These are phyloP conservation scores for Lipomyces chichibuensis DNA, from an alignment of 805 yeast species.

Conservation along the genomic window DNA sequence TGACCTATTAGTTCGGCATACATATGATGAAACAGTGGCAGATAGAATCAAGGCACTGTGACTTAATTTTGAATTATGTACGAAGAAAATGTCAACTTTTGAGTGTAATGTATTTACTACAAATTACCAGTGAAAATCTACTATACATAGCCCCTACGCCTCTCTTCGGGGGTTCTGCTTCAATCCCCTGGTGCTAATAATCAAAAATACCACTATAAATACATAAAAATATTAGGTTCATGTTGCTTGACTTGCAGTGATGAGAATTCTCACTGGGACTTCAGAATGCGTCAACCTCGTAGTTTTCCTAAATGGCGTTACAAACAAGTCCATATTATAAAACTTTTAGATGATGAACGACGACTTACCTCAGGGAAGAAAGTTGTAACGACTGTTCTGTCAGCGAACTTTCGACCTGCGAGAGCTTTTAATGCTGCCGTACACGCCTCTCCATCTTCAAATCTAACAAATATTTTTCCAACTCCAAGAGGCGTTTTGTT, in stretches of 20 bases:
- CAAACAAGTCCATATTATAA: neutral
- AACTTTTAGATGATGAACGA: neutral
- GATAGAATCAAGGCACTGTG: constrained; percentile 29
- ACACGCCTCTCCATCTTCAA: constrained; percentile 56
- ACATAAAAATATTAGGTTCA: neutral
- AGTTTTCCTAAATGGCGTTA: constrained; percentile 42
- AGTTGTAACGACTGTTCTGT: constrained; percentile 67
- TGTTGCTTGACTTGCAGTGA: neutral
- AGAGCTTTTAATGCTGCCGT: constrained; percentile 57
- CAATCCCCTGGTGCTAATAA: neutral
- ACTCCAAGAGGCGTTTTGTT: constrained; percentile 57
- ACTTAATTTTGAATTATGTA: neutral
- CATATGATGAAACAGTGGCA: constrained; percentile 53
- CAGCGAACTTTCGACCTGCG: constrained; percentile 69
- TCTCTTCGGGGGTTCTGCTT: neutral
- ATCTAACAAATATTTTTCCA: constrained; percentile 75
- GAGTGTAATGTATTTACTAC: neutral
- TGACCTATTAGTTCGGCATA: constrained; percentile 64
- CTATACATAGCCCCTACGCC: neutral
- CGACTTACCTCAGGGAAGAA: constrained; percentile 53
- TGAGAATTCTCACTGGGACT: neutral
- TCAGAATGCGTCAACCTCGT: constrained; percentile 47
- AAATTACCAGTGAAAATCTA: neutral
- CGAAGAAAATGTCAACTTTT: neutral
- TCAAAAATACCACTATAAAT: neutral